Evolutionary conservation across 495 filamentous ascomycete species (phyloP).

Genomic region (Amniculicola lignicola): DNA sequence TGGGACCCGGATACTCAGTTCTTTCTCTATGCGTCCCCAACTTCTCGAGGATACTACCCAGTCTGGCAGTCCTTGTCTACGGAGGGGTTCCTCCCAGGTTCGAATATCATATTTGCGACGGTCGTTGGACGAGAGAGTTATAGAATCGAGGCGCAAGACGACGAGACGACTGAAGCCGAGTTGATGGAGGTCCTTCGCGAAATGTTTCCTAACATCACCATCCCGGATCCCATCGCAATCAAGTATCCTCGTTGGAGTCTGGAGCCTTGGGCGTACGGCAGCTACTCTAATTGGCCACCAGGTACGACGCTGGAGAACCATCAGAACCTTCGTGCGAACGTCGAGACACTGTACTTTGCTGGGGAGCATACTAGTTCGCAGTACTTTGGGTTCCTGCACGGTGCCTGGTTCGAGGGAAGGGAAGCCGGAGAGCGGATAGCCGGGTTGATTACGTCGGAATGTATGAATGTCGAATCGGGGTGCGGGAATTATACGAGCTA

Average conservation of each 20-base stretch:
- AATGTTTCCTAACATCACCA: constrained; percentile 61
- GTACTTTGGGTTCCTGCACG: constrained; percentile 73
- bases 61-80: constrained; percentile 65
- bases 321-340: constrained; percentile 69
- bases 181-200: constrained; percentile 58
- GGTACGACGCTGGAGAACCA: constrained; percentile 65
- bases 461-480: constrained; percentile 21
- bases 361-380: constrained; percentile 67
- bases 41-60: constrained; percentile 64
- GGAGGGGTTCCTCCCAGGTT: constrained; percentile 59
- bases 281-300: constrained; percentile 71
- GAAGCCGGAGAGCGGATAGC: constrained; percentile 54
- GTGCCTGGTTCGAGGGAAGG: constrained; percentile 61
- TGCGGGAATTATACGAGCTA: constrained; percentile 33
- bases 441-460: constrained; percentile 37
- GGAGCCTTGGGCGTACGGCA: constrained; percentile 64
- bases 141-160: constrained; percentile 60
- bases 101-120: constrained; percentile 69
- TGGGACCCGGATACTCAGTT: constrained; percentile 67
- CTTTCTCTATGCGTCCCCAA: constrained; percentile 66
- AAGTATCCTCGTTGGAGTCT: constrained; percentile 68
- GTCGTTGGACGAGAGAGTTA: constrained; percentile 60
- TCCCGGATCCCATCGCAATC: constrained; percentile 68
- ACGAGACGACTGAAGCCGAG: constrained; percentile 59
- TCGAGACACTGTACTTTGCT: constrained; percentile 64